Evolutionary conservation across 2,329 filamentous ascomycete species (phyloP), one percentile per base, ranked within the genome.

Genomic region (Mollisiaceae sp.): DNA sequence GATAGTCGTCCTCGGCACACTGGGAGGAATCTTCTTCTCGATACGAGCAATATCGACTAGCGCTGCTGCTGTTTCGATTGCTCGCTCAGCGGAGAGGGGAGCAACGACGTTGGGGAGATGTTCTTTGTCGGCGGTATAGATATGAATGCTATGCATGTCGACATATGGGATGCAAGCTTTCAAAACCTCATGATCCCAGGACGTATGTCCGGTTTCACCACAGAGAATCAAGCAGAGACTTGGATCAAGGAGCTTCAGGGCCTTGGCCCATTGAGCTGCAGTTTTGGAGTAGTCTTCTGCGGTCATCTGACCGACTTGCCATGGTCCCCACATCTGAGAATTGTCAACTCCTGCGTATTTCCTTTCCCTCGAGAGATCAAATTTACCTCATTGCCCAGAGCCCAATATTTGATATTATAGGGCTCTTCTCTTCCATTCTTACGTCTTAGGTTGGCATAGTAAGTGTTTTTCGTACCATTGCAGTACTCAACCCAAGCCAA

Each of bases 401-500:
- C 91, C 92, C 92, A 95, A 82, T 94, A 94, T 79, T 92, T 93
- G 73, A 94, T 86, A 65, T 89, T 89, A 79, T 94, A 94, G 4
- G 92, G 92, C 78, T 93, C 86, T 63, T 89, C 83, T 38, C 86
- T 88, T 12, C 92, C 92, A 78, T 95, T 90, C 72, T 89, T 83
- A 14, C 92, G 85, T 38, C 92, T 87, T 59, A 94, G 82, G 75
- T 94, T 94, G 68, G 92, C 92, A 76, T 93, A 95, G 81, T 94
- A 85, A 11, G 90, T 94, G 77, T 94, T 85, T 63, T 84, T 82
- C n/a, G 84, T 86, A 2, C 88, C 89, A 79, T 95, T 95, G 82
- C 92, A 95, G 81, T 95, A 95, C 75, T 95, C 92, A 22, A 95
- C 82, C 92, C 92, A 95, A 12, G 84, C 91, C 38, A 94, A 82